These are phyloP conservation scores for Scutellaria galericulata DNA, from an alignment of 257 asterid species.

Conservation along the genomic window DNA sequence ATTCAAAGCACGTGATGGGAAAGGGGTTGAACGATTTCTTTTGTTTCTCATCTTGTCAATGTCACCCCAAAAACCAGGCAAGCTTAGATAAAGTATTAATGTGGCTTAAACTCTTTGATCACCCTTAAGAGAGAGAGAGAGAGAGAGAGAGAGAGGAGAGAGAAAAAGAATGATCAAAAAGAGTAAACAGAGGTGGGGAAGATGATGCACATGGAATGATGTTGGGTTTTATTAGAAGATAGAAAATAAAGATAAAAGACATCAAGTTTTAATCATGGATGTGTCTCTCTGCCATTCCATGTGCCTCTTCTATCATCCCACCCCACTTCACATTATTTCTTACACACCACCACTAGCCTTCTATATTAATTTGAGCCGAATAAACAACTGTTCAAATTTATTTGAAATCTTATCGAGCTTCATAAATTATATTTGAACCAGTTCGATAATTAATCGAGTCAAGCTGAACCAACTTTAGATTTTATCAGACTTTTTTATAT, in stretches of 20 bases:
- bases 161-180: constrained; percentile 36
- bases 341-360: no score
- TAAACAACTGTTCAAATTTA: no score
- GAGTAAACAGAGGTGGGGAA: constrained; percentile 53
- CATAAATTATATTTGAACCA: no score
- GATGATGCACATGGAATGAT: constrained; percentile 90
- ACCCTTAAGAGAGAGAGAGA: constrained; percentile 13
- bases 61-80: constrained; percentile 60
- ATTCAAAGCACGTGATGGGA: constrained; percentile 53
- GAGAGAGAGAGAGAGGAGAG: constrained; percentile 35
- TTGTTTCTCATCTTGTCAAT: constrained; percentile 37
- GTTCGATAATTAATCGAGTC: no score
- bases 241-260: constrained; percentile 50
- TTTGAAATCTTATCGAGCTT: no score
- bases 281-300: constrained; percentile 74
- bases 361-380: no score
- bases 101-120: constrained; percentile 40
- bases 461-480: no score
- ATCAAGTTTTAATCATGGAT: constrained; percentile 72
- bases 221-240: constrained; percentile 50
- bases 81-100: constrained; percentile 48
- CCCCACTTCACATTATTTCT: constrained; percentile 28
- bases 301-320: constrained; percentile 70
- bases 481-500: no score
- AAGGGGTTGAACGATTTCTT: constrained; percentile 41